Percentiles rank a stretch among this genome's conserved stretches.
phyloP scores from a whole-genome alignment of 306 rosid species.

The Betula pendula region DNA sequence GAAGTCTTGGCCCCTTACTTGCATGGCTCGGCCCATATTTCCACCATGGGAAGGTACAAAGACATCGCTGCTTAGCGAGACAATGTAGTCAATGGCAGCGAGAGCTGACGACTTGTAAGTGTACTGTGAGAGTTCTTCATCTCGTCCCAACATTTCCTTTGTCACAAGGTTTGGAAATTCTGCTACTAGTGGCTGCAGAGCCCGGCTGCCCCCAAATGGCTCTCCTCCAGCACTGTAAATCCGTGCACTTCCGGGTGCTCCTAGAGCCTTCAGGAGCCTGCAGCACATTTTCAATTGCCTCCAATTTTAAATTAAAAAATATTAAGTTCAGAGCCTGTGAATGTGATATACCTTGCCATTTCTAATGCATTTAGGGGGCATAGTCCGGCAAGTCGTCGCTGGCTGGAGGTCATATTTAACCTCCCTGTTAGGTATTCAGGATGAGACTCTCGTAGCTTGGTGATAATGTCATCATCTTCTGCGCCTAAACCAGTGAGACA shows the following conservation, averaged over 20 bases:
- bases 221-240: slow-evolving; percentile 58
- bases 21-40: slow-evolving; percentile 64
- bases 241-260: slow-evolving; percentile 44
- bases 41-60: slow-evolving; percentile 58
- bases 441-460: slow-evolving; percentile 34
- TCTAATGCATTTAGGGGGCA: slow-evolving; percentile 58
- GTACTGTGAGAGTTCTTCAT: slow-evolving; percentile 45
- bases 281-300: not conserved
- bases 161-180: slow-evolving; percentile 53
- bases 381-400: slow-evolving; percentile 43
- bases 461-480: slow-evolving; percentile 35
- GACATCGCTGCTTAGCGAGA: slow-evolving; percentile 51
- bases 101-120: slow-evolving; percentile 50
- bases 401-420: slow-evolving; percentile 40
- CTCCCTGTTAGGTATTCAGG: slow-evolving; percentile 51
- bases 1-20: slow-evolving; percentile 17
- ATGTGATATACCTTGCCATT: slow-evolving; percentile 41
- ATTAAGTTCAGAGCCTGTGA: not conserved
- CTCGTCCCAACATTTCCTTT: slow-evolving; percentile 47
- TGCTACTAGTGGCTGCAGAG: slow-evolving; percentile 46
- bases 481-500: slow-evolving; percentile 61
- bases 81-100: slow-evolving; percentile 62
- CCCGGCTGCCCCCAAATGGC: slow-evolving; percentile 49
- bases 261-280: slow-evolving; percentile 56
- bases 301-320: not conserved